Conservation (phyloP, 2,329 filamentous ascomycete genomes). For the Beauveria brongniartii region DNA sequence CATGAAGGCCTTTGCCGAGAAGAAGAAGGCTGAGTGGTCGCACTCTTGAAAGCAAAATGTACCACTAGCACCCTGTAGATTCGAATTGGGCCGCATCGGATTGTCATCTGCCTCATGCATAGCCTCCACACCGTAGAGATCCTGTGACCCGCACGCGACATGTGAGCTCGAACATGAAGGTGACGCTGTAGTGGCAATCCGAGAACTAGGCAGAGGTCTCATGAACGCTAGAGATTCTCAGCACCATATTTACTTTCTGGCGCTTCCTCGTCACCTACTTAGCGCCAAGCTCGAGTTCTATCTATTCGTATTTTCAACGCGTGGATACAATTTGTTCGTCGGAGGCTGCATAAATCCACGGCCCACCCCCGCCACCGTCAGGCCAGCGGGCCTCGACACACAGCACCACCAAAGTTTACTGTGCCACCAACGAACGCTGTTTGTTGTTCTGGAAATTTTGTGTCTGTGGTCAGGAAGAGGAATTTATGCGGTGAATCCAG, state of each 20-base stretch:
- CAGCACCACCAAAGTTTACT: background rate
- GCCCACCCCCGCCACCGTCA: constrained; percentile 6
- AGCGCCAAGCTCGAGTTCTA: background rate
- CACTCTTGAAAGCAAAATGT: constrained; percentile 49
- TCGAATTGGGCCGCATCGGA: background rate
- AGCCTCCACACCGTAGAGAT: background rate
- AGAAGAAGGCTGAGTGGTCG: constrained; percentile 87
- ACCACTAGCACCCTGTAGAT: constrained; percentile 4
- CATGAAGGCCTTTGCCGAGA: constrained; percentile 91
- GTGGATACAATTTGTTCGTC: background rate
- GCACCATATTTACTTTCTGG: background rate
- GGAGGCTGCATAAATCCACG: background rate
- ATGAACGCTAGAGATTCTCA: background rate
- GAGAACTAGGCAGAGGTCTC: too few relatives aligned
- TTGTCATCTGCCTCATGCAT: background rate
- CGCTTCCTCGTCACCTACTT: background rate
- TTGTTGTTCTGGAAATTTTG: background rate
- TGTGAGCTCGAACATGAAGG: background rate
- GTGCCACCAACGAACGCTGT: background rate
- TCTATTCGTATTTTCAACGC: background rate
- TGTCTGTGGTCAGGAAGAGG: background rate
- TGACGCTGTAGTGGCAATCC: background rate
- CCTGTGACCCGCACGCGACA: constrained; percentile 5
- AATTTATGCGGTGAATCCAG: background rate
- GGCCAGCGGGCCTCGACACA: background rate